phyloP scores from a whole-genome alignment of 129 eudicot genomes.

The Oenanthe sinensis region DNA sequence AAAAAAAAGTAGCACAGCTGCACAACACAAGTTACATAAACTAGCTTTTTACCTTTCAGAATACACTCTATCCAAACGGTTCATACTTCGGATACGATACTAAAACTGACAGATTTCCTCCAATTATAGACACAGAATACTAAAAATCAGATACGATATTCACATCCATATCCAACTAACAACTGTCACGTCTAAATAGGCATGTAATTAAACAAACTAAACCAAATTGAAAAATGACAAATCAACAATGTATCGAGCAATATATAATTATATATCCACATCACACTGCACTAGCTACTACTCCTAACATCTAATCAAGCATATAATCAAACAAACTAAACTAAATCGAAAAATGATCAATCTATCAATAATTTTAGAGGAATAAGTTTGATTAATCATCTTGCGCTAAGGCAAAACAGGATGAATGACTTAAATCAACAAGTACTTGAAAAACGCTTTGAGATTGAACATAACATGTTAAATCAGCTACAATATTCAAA shows the following conservation, averaged over 20 bases:
- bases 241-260: background rate
- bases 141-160: background rate
- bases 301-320: background rate
- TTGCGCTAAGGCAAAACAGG: slow-evolving; percentile 26
- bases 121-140: background rate
- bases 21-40: background rate
- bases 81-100: background rate
- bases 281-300: background rate
- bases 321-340: background rate
- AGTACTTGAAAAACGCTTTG: slow-evolving; percentile 52
- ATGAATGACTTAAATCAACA: slow-evolving; percentile 41
- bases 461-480: slow-evolving; percentile 23
- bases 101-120: background rate
- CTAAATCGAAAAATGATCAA: background rate
- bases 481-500: background rate
- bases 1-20: background rate
- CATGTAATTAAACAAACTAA: background rate
- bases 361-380: background rate
- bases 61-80: background rate
- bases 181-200: background rate
- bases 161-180: background rate
- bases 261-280: background rate
- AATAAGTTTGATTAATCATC: slow-evolving; percentile 27
- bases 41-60: background rate
- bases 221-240: background rate